Base-by-base conservation (phyloP, 345 rosid species). In the Microcos paniculata region DNA sequence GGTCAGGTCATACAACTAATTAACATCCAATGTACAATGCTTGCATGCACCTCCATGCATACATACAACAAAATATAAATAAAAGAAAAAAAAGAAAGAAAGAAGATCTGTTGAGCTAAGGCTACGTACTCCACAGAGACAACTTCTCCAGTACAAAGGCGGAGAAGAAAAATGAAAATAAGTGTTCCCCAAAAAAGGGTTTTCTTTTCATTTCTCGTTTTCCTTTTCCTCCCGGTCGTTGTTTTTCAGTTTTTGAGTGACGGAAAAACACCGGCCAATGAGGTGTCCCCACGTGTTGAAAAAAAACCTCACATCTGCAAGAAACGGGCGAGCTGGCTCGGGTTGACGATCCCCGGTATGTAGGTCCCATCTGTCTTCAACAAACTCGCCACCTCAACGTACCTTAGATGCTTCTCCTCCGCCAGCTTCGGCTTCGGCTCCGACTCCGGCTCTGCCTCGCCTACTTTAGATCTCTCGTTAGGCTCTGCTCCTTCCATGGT, bases 311-410 rank as follows among this genome's bases (percentile, higher is more conserved):
- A 88, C 82, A 86, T 81, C 70, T 84, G 88, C 42, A 92, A 42
- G 72, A 87, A 84, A 57, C 86, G 87, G 69, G 88, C 92, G 71
- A 94, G 93, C 80, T 91, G 94, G 75, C 89, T 87, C 43, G 98
- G 98, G 84, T 94, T 92, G 69, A 91, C 85, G 72, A 94, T 84
- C 49, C 90, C 94, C 6, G 91, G 86, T 49, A 94, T 12, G 80
- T 90, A 87, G 88, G 87, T 77, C 87, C 94, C 94, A 9, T 80
- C 90, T 30, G 74, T 59, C 85, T 87, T 87, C 74, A 92, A 72
- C 84, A 94, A 82, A 75, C 82, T 75, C 8, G 97, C 90, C 51
- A 92, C 88, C 61, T 92, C 97, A 72, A 73, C 78, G 80, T 92
- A 94, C 83, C 87, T 84, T 70, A 76, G 79, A 67, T 80, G 81